These are phyloP conservation scores for Boletus sp. DNA, from an alignment of 768 basidiomycete species.

Conservation along the genomic window DNA sequence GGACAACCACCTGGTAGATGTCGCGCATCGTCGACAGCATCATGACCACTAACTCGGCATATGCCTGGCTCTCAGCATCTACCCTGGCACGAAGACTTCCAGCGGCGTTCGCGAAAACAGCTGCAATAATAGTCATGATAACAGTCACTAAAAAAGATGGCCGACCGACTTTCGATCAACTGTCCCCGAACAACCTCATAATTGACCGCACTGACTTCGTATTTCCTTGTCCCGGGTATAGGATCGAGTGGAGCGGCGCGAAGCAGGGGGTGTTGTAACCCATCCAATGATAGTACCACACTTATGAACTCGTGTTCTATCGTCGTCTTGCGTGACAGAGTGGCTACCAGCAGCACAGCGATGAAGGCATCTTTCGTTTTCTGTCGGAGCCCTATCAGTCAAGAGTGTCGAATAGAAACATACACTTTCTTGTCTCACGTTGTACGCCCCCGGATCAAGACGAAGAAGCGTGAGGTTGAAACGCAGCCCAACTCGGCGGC, in stretches of 20 bases:
- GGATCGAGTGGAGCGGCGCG: constrained; percentile 30
- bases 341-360: constrained; percentile 48
- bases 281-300: constrained; percentile 56
- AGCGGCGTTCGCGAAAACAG: constrained; percentile 44
- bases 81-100: constrained; percentile 33
- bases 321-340: constrained; percentile 45
- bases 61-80: constrained; percentile 35
- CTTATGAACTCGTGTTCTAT: constrained; percentile 59
- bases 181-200: constrained; percentile 34
- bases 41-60: constrained; percentile 39
- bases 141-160: constrained; percentile 3
- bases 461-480: constrained; percentile 56
- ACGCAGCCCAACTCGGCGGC: constrained; percentile 58
- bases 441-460: constrained; percentile 59
- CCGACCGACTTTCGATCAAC: constrained; percentile 38
- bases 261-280: constrained; percentile 51
- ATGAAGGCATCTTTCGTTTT: constrained; percentile 48
- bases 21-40: constrained; percentile 54
- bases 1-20: constrained; percentile 38
- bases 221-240: constrained; percentile 20
- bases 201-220: constrained; percentile 30
- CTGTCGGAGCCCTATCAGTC: constrained; percentile 30
- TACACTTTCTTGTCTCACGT: constrained; percentile 36
- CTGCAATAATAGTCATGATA: constrained; percentile 31
- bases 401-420: background rate